These are phyloP conservation scores for Nakazawaea holstii DNA, from an alignment of 805 yeast genomes.

Conservation along the genomic window DNA sequence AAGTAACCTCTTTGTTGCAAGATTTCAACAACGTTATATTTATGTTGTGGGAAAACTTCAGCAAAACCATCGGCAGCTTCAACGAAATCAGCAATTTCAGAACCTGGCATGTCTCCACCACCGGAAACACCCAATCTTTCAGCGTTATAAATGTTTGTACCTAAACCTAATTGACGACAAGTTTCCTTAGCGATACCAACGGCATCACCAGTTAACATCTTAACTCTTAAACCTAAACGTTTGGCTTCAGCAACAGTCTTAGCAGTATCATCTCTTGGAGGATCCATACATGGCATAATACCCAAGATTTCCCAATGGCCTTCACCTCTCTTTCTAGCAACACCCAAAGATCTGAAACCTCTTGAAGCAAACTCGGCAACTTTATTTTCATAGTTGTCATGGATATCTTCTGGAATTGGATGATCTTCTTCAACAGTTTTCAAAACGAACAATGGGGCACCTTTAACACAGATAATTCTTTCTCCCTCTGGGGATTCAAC, in stretches of 20 bases:
- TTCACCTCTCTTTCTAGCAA: conserved; percentile 97
- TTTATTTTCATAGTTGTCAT: conserved; percentile 92
- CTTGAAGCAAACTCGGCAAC: conserved; percentile 97
- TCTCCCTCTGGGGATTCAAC: conserved; percentile 96
- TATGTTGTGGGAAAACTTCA: conserved; percentile 98
- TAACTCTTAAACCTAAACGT: conserved; percentile 86
- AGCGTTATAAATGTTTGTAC: conserved; percentile 94
- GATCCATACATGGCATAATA: conserved; percentile 98
- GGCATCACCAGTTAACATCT: conserved; percentile 99
- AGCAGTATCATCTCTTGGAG: conserved; percentile 98
- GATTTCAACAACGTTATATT: conserved; percentile 92
- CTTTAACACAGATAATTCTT: conserved; percentile 92
- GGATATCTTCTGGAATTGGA: conserved; percentile 90
- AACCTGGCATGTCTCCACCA: conserved; percentile 91
- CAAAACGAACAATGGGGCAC: conserved; percentile 96
- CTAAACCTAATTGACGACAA: conserved; percentile 95
- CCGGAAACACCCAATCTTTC: conserved; percentile 95
- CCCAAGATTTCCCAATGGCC: conserved; percentile 98
- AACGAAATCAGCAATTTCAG: conserved; percentile 95
- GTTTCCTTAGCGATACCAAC: conserved; percentile 99
- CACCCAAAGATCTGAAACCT: conserved; percentile 98
- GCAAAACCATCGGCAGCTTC: conserved; percentile 98
- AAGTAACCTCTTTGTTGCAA: conserved; percentile 93
- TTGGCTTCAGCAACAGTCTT: conserved; percentile 90
- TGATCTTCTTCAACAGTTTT: conserved; percentile 97